These are phyloP conservation scores for Singerocomus rubriflavus DNA, from an alignment of 1,284 basidiomycete genomes.

Conservation along the genomic window DNA sequence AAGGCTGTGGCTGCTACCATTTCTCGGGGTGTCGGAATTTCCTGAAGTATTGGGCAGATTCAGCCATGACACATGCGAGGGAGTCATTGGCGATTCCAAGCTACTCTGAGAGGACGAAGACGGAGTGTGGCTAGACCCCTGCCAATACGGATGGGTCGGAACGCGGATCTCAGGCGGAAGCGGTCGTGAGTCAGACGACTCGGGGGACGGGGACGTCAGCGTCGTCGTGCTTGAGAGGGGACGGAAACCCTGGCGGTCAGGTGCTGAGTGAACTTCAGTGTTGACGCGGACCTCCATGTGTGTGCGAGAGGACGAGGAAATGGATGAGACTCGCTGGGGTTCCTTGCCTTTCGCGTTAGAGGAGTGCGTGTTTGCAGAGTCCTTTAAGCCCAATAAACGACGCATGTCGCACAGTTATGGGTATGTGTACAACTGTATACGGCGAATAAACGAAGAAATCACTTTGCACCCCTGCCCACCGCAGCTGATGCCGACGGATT, in stretches of 20 bases:
- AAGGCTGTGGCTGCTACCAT: constrained; percentile 5
- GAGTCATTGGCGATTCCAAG: constrained; percentile 32
- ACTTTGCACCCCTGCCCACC: constrained; percentile 14
- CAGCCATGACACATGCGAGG: constrained; percentile 40
- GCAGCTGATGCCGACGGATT: constrained; percentile 16
- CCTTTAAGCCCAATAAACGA: constrained; percentile 31
- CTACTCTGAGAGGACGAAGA: constrained; percentile 35
- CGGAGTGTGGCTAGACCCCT: constrained; percentile 28
- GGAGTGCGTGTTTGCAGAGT: constrained; percentile 10
- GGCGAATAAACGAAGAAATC: constrained; percentile 19
- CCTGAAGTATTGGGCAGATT: constrained; percentile 12
- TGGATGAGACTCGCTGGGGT: constrained; percentile 10
- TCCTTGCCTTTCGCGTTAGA: constrained; percentile 26
- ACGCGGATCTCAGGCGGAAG: constrained; percentile 34
- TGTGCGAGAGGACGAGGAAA: constrained; percentile 4
- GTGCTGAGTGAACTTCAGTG: constrained; percentile 29
- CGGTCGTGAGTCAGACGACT: constrained; percentile 17
- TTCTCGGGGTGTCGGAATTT: constrained; percentile 11
- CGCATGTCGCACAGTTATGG: constrained; percentile 24
- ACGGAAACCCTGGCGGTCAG: constrained; percentile 14
- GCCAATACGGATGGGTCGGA: constrained; percentile 35
- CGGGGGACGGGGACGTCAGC: constrained; percentile 18
- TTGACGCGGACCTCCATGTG: constrained; percentile 29
- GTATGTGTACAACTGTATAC: constrained; percentile 12
- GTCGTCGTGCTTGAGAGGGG: constrained; percentile 25